These are phyloP conservation scores for Tricholomella constricta DNA, from an alignment of 768 basidiomycete genomes.

Conservation along the genomic window DNA sequence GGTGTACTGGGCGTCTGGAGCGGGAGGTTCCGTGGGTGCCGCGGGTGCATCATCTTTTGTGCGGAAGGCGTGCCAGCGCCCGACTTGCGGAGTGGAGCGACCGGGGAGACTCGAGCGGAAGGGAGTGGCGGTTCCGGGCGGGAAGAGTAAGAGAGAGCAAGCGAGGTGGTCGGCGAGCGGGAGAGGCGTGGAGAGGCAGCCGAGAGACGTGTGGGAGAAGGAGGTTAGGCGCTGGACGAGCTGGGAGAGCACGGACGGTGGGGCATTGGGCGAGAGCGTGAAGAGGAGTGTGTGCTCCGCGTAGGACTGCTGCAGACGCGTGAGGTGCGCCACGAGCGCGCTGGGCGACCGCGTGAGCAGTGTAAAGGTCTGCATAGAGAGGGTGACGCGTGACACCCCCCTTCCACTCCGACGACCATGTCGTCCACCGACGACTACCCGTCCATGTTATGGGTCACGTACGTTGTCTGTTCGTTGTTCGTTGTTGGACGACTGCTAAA, in stretches of 20 bases:
- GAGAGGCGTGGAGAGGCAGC: constrained; percentile 63
- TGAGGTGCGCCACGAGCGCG: constrained; percentile 35
- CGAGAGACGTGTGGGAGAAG: constrained; percentile 46
- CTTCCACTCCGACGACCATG: constrained; percentile 7
- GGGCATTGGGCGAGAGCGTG: constrained; percentile 47
- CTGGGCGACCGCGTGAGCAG: constrained; percentile 40
- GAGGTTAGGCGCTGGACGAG: constrained; percentile 41
- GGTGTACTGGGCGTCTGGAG: constrained; percentile 25
- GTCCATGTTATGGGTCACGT: constrained; percentile 50
- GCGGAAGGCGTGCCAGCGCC: constrained; percentile 68
- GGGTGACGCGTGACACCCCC: constrained; percentile 8
- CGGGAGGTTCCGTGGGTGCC: not conserved
- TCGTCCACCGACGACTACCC: constrained; percentile 32
- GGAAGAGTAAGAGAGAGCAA: constrained; percentile 62
- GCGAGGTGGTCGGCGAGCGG: constrained; percentile 37
- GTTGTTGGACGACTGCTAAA: not conserved
- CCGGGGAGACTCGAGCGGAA: constrained; percentile 72
- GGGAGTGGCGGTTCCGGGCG: constrained; percentile 39
- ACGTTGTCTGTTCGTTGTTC: constrained; percentile 17
- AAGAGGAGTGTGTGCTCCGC: constrained; percentile 48
- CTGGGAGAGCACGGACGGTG: constrained; percentile 37
- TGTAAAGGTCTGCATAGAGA: constrained; percentile 40
- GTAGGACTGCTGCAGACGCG: constrained; percentile 30
- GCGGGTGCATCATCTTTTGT: constrained; percentile 33
- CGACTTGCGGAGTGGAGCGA: constrained; percentile 59